These are phyloP conservation scores for Lentinula boryana DNA, from an alignment of 768 basidiomycete genomes.

Conservation along the genomic window DNA sequence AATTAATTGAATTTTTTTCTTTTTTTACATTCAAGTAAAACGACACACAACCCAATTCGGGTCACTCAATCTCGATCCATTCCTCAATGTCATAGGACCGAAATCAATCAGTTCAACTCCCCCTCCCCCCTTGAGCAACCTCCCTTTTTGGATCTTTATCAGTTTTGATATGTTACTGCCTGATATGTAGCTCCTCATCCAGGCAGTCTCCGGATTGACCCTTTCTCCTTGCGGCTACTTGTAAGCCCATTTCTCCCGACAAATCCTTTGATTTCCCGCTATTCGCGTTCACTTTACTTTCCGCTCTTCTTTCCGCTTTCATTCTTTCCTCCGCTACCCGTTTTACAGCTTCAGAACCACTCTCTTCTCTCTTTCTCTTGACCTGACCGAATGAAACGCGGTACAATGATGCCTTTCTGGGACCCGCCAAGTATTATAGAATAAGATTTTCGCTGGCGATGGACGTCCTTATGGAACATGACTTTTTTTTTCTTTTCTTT, in stretches of 20 bases:
- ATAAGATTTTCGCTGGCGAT: constrained; percentile 1
- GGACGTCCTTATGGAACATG: background rate
- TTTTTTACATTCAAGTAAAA: background rate
- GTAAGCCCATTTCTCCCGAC: background rate
- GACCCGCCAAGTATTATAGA: background rate
- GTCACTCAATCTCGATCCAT: background rate
- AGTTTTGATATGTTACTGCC: no score
- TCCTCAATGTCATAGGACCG: background rate
- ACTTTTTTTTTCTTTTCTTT: background rate
- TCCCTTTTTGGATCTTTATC: background rate
- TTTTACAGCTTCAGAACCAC: background rate
- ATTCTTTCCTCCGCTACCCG: background rate
- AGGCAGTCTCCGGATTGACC: background rate
- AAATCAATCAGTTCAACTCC: background rate
- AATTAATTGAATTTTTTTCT: background rate
- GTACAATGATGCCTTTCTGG: constrained; percentile 1
- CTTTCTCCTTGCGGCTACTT: background rate
- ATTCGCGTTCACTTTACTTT: background rate
- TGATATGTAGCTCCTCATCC: background rate
- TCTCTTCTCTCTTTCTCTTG: background rate
- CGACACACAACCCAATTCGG: background rate
- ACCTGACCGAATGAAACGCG: background rate
- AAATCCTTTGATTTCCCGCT: background rate
- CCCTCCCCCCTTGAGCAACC: background rate
- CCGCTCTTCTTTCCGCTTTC: background rate